Evolutionary conservation across 495 filamentous ascomycete species (phyloP), one percentile per base, ranked within the genome.

Genomic region (Aspergillus leporis): DNA sequence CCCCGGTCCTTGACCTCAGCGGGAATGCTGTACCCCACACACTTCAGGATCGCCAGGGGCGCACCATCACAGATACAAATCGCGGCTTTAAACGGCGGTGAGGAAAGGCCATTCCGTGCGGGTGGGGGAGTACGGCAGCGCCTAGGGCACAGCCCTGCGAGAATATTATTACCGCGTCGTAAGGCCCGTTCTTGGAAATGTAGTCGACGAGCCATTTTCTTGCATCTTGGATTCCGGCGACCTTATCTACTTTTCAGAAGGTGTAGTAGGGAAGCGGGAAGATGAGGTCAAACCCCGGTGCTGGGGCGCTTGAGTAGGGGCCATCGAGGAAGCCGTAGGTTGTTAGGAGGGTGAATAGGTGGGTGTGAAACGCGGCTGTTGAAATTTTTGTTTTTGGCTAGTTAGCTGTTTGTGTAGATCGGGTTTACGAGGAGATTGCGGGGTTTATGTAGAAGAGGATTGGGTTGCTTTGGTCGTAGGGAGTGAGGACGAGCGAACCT

Each of bases 151-250:
- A 83, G 16, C 85, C 85, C 51, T 89, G 83, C 6, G 82, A 85
- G 64, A 85, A 88, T 59, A 75, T 76, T 59, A 87, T 68, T 9
- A 87, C 77, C 18, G 77, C 76, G 62, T 89, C 87, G 70, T 83
- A 89, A 2, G 84, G 84, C 0, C 84, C 85, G 36, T 83, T 66
- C 4, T 65, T 55, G 3, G 75, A 71, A 41, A 87, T 61, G 55
- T 79, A 73, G 8, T 72, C 66, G 19, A 66, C 60, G 40, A 89
- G 72, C 80, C 80, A 80, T 21, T 64, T 49, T 62, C 75, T 72
- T 28, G 80, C 70, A 16, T 60, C 60, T 0, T 65, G 67, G 58
- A 85, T 74, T 16, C 61, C 61, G 23, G 73, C 64, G 41, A 68
- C 43, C 16, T 71, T 69, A 23, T 69, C 66, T 1, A 61, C 59